Conservation (phyloP, 441 rosid genomes). For the Adansonia rubrostipa region DNA sequence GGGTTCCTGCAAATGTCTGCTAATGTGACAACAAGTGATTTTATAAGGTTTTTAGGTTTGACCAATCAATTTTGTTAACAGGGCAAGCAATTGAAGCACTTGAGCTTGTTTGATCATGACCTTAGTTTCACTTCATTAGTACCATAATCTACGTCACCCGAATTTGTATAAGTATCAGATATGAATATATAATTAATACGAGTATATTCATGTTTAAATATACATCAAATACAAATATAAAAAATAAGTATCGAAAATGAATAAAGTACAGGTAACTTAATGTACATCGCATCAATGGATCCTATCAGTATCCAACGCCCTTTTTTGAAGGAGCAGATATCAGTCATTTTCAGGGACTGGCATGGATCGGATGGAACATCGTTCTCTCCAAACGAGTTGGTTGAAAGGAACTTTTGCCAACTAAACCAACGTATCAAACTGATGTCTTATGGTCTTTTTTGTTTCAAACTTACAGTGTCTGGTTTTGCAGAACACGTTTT, state of each 20-base stretch:
- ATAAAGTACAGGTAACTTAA: too few species aligned
- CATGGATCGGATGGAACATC: constrained; percentile 35
- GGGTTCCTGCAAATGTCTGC: neutral
- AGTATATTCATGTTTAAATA: too few species aligned
- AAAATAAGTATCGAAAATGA: too few species aligned
- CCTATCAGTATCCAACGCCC: too few species aligned
- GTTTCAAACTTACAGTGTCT: neutral
- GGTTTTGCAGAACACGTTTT: neutral
- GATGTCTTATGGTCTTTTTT: neutral
- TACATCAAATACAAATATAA: too few species aligned
- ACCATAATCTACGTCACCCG: neutral
- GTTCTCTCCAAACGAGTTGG: constrained; percentile 31
- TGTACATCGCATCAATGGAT: too few species aligned
- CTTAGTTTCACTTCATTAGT: neutral
- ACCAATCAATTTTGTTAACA: constrained; percentile 17
- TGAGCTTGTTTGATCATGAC: neutral
- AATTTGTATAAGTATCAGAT: neutral
- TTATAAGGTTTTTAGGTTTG: neutral
- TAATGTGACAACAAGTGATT: neutral
- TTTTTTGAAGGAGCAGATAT: neutral
- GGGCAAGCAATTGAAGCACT: constrained; percentile 7
- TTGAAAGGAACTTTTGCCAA: constrained; percentile 14
- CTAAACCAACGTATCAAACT: neutral
- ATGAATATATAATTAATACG: too few species aligned
- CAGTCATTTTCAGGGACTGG: constrained; percentile 16